Percentiles rank a stretch among this genome's conserved stretches.
Evolutionary conservation across 768 basidiomycete genomes (phyloP).

Genomic region (Tylopilus subfusipes): DNA sequence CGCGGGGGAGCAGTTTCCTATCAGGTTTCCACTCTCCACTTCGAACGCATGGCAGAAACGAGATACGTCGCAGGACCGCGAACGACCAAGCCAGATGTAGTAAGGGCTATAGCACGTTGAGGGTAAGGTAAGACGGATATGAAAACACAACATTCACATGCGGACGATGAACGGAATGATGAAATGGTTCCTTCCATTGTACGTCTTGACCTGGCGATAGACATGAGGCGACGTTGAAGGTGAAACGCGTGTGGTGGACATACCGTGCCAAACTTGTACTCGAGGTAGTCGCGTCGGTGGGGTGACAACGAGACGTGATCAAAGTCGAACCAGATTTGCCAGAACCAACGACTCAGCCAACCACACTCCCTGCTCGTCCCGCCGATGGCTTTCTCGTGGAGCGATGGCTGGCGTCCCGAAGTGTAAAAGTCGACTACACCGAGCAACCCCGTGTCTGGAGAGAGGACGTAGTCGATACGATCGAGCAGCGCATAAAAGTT

Average conservation of each 20-base stretch:
- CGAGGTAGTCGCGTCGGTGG: constrained; percentile 65
- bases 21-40: constrained; percentile 56
- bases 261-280: constrained; percentile 75
- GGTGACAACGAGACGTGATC: constrained; percentile 53
- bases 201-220: constrained; percentile 48
- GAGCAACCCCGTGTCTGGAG: constrained; percentile 55
- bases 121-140: background rate
- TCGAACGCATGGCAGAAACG: constrained; percentile 57
- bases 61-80: constrained; percentile 57
- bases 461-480: constrained; percentile 61
- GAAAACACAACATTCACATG: constrained; percentile 40
- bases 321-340: constrained; percentile 70
- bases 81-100: constrained; percentile 74
- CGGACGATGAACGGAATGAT: constrained; percentile 63
- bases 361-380: constrained; percentile 56
- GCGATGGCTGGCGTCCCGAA: constrained; percentile 49
- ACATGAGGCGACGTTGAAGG: background rate
- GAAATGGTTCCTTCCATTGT: constrained; percentile 71
- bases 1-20: constrained; percentile 47
- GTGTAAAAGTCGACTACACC: constrained; percentile 77
- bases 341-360: constrained; percentile 73
- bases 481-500: constrained; percentile 66
- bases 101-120: constrained; percentile 43
- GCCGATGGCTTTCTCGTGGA: constrained; percentile 61
- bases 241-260: constrained; percentile 16